Conservation (phyloP, 495 filamentous ascomycete species). For the Hypoxylon trugodes region DNA sequence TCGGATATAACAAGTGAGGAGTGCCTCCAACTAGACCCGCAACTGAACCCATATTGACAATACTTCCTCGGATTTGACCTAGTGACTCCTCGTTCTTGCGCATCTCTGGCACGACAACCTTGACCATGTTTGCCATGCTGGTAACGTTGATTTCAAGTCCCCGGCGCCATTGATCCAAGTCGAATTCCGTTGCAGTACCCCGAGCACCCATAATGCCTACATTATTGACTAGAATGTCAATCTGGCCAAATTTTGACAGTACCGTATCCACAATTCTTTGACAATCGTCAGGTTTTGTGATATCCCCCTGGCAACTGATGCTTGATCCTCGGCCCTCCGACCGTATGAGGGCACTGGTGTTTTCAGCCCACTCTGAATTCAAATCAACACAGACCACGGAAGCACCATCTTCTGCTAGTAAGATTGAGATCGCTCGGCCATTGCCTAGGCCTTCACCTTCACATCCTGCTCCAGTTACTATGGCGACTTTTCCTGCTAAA, state of each 20-base stretch:
- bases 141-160: conserved; percentile 66
- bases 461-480: conserved; percentile 67
- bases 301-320: conserved; percentile 56
- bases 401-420: conserved; percentile 63
- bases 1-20: conserved; percentile 67
- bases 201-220: conserved; percentile 63
- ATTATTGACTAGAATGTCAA: conserved; percentile 67
- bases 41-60: conserved; percentile 67
- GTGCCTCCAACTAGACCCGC: conserved; percentile 66
- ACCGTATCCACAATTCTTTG: conserved; percentile 49
- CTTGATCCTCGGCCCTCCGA: conserved; percentile 41
- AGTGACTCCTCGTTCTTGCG: conserved; percentile 48
- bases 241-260: conserved; percentile 51
- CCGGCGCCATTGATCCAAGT: conserved; percentile 61
- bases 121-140: conserved; percentile 66
- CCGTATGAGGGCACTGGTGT: conserved; percentile 59
- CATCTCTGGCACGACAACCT: conserved; percentile 65
- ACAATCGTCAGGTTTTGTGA: conserved; percentile 60
- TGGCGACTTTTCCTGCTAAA: conserved; percentile 59
- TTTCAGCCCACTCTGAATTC: conserved; percentile 54
- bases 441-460: conserved; percentile 65
- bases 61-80: conserved; percentile 49
- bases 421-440: conserved; percentile 64
- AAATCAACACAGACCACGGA: conserved; percentile 64
- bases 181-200: conserved; percentile 63